These are phyloP conservation scores for Arthroderma sp. DNA, from an alignment of 2,329 filamentous ascomycete species.

Conservation along the genomic window DNA sequence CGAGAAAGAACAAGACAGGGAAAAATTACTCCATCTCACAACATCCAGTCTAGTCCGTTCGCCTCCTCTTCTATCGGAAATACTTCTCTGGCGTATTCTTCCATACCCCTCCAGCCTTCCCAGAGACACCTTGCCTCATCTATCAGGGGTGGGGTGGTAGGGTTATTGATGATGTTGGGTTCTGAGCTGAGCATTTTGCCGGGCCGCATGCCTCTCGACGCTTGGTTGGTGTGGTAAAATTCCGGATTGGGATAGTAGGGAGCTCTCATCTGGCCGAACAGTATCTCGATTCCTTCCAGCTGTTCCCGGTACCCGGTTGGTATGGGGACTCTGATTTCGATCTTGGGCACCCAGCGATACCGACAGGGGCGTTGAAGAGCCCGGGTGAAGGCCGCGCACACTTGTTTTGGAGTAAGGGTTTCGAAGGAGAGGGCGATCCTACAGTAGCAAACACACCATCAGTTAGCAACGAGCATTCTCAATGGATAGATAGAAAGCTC, in stretches of 20 bases:
- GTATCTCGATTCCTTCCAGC: conserved; percentile 51
- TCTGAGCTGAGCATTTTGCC: conserved; percentile 13
- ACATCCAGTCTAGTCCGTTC: conserved; percentile 91
- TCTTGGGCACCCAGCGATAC: conserved; percentile 59
- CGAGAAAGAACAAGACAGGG: neutral
- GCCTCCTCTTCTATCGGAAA: conserved; percentile 90
- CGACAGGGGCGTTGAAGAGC: conserved; percentile 65
- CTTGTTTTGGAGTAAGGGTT: conserved; percentile 69
- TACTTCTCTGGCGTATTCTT: conserved; percentile 89
- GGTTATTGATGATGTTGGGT: conserved; percentile 21
- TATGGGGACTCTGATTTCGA: conserved; percentile 74
- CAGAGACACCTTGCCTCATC: conserved; percentile 67
- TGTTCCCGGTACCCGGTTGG: conserved; percentile 82
- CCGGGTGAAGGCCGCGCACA: conserved; percentile 64
- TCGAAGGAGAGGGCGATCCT: conserved; percentile 86
- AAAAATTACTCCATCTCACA: conserved; percentile 14
- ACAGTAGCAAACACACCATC: conserved; percentile 1
- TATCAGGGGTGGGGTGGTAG: conserved; percentile 52
- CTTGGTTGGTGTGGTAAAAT: conserved; percentile 28
- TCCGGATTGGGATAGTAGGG: conserved; percentile 53
- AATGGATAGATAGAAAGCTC: conserved; percentile 5
- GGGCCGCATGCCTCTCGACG: conserved; percentile 22
- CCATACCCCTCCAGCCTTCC: conserved; percentile 80
- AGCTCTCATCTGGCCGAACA: conserved; percentile 46
- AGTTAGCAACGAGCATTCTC: neutral